These are phyloP conservation scores for Cyclaneusma minus DNA, from an alignment of 2,329 filamentous ascomycete species.

Conservation along the genomic window DNA sequence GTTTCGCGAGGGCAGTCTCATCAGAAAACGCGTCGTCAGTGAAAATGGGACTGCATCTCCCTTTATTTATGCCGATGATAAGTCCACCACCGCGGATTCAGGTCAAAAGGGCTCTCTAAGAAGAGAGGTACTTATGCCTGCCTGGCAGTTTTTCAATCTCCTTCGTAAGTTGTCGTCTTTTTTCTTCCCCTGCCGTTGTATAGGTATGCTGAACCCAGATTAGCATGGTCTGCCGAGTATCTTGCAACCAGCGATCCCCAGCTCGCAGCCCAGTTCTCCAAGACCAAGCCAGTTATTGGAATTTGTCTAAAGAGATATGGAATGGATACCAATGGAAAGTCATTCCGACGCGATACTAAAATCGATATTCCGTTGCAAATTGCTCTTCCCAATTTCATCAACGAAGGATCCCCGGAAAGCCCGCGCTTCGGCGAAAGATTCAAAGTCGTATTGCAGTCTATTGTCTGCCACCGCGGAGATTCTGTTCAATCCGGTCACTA, in stretches of 20 bases:
- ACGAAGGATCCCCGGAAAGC: slow-evolving; percentile 45
- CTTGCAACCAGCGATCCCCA: slow-evolving; percentile 54
- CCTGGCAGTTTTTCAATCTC: slow-evolving; percentile 93
- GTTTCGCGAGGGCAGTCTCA: no score
- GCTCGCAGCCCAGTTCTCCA: slow-evolving; percentile 76
- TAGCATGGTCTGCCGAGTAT: slow-evolving; percentile 74
- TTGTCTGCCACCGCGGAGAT: slow-evolving; percentile 81
- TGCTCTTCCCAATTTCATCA: slow-evolving; percentile 76
- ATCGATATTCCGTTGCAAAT: slow-evolving; percentile 87
- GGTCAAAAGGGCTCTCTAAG: slow-evolving; percentile 22
- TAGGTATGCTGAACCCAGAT: no score
- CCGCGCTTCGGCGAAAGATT: slow-evolving; percentile 69
- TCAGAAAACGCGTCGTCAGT: no score
- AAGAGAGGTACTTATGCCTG: slow-evolving; percentile 87
- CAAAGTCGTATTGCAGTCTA: slow-evolving; percentile 79
- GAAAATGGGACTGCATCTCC: slow-evolving; percentile 24
- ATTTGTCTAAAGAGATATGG: slow-evolving; percentile 88
- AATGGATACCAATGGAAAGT: slow-evolving; percentile 52
- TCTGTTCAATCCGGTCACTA: slow-evolving; percentile 87
- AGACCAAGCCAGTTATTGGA: slow-evolving; percentile 69
- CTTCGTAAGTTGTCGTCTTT: slow-evolving; percentile 48
- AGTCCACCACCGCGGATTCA: no score
- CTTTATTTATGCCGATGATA: slow-evolving; percentile 6
- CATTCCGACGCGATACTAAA: slow-evolving; percentile 60
- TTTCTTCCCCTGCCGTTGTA: slow-evolving; percentile 3